Conservation (phyloP, 2,329 filamentous ascomycete genomes). For the Microcyclosporella mali region DNA sequence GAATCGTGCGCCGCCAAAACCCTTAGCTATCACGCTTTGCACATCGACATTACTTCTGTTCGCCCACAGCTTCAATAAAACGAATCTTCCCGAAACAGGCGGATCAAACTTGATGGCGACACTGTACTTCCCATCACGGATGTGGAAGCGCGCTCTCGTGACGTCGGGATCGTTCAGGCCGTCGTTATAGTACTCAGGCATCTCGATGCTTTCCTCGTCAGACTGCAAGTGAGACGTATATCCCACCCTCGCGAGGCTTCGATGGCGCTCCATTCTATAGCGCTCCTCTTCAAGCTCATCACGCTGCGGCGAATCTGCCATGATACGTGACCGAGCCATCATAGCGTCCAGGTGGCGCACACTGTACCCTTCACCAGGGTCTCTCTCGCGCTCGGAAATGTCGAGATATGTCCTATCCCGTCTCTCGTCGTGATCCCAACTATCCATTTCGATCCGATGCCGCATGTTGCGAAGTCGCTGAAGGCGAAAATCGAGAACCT, state of each 20-base stretch:
- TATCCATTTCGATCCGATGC: constrained; percentile 22
- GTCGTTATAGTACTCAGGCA: constrained; percentile 17
- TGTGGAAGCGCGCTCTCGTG: constrained; percentile 70
- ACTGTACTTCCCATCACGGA: constrained; percentile 73
- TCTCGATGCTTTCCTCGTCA: constrained; percentile 5
- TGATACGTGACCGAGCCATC: constrained; percentile 22
- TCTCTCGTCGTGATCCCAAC: constrained; percentile 20
- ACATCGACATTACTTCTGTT: constrained; percentile 80
- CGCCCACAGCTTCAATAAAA: constrained; percentile 87
- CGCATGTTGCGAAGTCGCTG: constrained; percentile 26
- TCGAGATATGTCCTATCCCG: constrained; percentile 6
- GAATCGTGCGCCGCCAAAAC: constrained; percentile 78
- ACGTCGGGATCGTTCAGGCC: constrained; percentile 26
- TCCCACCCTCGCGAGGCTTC: constrained; percentile 9
- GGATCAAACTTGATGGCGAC: constrained; percentile 83
- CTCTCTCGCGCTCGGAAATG: constrained; percentile 8
- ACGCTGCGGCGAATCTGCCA: constrained; percentile 17
- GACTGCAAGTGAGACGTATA: constrained; percentile 11
- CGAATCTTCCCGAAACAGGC: constrained; percentile 63
- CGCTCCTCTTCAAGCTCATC: constrained; percentile 19
- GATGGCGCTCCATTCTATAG: constrained; percentile 11
- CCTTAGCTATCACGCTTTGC: constrained; percentile 74
- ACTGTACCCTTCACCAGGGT: constrained; percentile 12
- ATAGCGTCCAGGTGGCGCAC: constrained; percentile 22
- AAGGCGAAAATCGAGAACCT: constrained; percentile 30